Evolutionary conservation across 73 alveolate species (phyloP).

Genomic region (Paramecium sexaurelia): DNA sequence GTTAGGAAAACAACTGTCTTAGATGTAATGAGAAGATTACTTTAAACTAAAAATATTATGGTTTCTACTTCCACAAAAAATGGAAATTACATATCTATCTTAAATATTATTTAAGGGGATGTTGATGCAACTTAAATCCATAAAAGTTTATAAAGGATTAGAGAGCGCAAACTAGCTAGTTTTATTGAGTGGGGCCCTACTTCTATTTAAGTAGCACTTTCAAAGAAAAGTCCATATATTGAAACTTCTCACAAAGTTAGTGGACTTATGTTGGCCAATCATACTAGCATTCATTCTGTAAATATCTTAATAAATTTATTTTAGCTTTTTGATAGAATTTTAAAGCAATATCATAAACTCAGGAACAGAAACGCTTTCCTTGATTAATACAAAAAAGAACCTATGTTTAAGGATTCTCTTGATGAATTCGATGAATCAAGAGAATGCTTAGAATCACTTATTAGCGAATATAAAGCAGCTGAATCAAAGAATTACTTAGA

Average conservation of each 20-base stretch:
- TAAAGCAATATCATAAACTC: conserved; percentile 86
- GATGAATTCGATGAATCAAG: conserved; percentile 89
- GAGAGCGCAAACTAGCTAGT: conserved; percentile 97
- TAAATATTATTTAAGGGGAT: conserved; percentile 99
- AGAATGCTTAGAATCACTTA: conserved; percentile 83
- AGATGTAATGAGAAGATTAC: conserved; percentile 97
- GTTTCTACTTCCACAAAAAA: conserved; percentile 90
- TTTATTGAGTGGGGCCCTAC: conserved; percentile 99
- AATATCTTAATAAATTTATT: not conserved
- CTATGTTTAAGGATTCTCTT: conserved; percentile 82
- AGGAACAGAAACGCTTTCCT: conserved; percentile 95
- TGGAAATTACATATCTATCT: conserved; percentile 95
- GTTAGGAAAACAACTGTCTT: conserved; percentile 98
- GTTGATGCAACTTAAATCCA: conserved; percentile 99
- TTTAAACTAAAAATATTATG: conserved; percentile 98
- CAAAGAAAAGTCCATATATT: conserved; percentile 92
- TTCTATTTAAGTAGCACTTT: conserved; percentile 96
- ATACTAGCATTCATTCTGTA: conserved; percentile 90
- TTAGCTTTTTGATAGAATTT: conserved; percentile 85
- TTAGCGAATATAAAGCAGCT: conserved; percentile 95
- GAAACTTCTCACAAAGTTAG: conserved; percentile 97
- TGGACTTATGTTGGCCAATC: conserved; percentile 99
- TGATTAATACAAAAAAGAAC: conserved; percentile 88
- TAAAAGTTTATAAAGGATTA: conserved; percentile 95
- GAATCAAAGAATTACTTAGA: conserved; percentile 91